Base-by-base conservation (phyloP, 257 asterid genomes). In the Solanum commersonii region DNA sequence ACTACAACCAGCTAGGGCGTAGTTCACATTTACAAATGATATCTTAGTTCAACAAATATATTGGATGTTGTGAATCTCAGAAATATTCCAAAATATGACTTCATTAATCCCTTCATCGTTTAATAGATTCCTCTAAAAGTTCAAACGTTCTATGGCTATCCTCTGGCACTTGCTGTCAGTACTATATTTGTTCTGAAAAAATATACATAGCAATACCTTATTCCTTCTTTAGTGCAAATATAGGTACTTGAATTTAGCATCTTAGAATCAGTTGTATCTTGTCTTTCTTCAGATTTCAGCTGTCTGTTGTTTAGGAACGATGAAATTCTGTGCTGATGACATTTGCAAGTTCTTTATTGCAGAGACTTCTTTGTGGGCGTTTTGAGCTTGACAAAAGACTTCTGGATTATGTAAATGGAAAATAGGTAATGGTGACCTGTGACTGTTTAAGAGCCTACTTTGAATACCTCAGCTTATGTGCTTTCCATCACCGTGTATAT, bases 371-470 rank as follows among this genome's bases (percentile, higher is more conserved):
- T 81, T 95, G 99, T 95, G 93, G 93, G 76, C 98, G 93, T 90
- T 96, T 96, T 92, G 98, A 94, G 95, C 99, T 96, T 6, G 99
- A 96, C 89, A 94, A 94, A 92, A 94, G 91, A 88, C 94, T 96
- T 46, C 92, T 96, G 37, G 98, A 96, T 86, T 95, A 96, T 89
- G 93, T 95, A 81, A 92, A 92, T 78, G 94, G 93, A 40, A 96
- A 92, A 92, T 96, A 96, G 98, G 95, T 92, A 91, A 90, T 88
- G 31, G 65, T 49, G 18, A 10, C 12, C 86, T 1, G 8, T 52
- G 33, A 49, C 4, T 38, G 46, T 38, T 44, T 35, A 59, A 42
- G 83, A 56, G 22, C 65, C 71, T 81, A 46, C 38, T 49, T 52
- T 49, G 44, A 29, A 46, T 49, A 20, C 70, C 70, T 82, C 68